Conservation (phyloP, 1,284 basidiomycete species). For the Neonothopanus nambi region DNA sequence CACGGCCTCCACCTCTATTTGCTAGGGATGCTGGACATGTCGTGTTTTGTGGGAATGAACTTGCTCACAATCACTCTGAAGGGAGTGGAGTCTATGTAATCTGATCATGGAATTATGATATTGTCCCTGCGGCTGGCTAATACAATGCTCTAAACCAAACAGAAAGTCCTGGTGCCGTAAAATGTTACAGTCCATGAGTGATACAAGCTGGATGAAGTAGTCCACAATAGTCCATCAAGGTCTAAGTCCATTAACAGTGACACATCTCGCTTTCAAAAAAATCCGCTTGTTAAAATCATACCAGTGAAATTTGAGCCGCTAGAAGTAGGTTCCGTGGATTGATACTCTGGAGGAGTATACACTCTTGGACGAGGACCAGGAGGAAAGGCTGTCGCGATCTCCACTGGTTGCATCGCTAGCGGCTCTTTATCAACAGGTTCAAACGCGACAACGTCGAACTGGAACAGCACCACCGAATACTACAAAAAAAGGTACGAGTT, state of each 20-base stretch:
- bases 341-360: conserved; percentile 12
- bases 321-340: background rate
- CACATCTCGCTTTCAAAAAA: conserved; percentile 20
- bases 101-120: too few species aligned
- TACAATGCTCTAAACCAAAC: too few species aligned
- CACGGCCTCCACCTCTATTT: conserved; percentile 54
- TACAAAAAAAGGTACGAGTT: conserved; percentile 18
- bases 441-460: conserved; percentile 22
- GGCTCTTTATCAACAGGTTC: background rate
- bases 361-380: conserved; percentile 29
- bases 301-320: background rate
- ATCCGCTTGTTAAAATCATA: conserved; percentile 33
- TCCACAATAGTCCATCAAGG: too few species aligned
- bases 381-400: conserved; percentile 33
- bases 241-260: too few species aligned
- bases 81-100: background rate
- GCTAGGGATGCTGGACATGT: conserved; percentile 61
- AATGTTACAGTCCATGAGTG: too few species aligned
- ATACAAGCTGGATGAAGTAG: too few species aligned
- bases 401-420: conserved; percentile 27
- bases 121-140: too few species aligned
- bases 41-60: conserved; percentile 56
- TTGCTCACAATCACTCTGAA: conserved; percentile 15
- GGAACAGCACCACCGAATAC: conserved; percentile 34
- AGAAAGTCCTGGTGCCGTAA: too few species aligned